Evolutionary conservation across 257 asterid species (phyloP), one percentile per base, ranked within the genome.

Genomic region (Penstemon eatonii): DNA sequence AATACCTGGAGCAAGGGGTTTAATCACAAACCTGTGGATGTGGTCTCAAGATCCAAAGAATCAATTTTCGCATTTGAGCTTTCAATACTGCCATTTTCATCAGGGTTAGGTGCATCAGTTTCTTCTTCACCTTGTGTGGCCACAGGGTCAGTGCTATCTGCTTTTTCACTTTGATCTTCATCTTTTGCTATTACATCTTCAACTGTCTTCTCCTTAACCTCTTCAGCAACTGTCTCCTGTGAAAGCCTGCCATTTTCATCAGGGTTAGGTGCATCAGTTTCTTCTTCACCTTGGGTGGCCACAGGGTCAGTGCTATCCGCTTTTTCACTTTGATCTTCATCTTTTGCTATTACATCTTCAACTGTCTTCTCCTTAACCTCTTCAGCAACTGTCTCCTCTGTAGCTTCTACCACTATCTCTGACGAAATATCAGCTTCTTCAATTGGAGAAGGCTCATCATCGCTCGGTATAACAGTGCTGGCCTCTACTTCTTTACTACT

Each of bases 11-110:
- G 57, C 12, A 58, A 68, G 64, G 71, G 50, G 54, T 73, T 56
- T 53, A 53, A 80, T 41, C 36, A 71, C 76, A 67, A 56, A 87
- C 89, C 95, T 82, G 84, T 63, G 54, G 73, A 65, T 43, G 10
- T 41, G 77, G 66, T 78, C 66, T 81, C 80, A 7, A n/a, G 60
- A 60, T 55, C 69, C 37, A 60, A 56, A 74, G 69, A 65, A 65
- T 67, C 81, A 56, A 62, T 55, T 72, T 75, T 69, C 50, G 60
- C 81, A 62, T 59, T 66, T 62, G 87, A 76, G 81, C 78, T 77
- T 44, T 78, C 70, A 57, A 59, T 58, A 58, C 69, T 67, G 40
- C 54, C 80, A 70, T 55, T 75, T 67, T 55, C 66, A 76, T 76
- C 86, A 6, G 68, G 73, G 55, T 56, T 47, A 56, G 62, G 56